phyloP scores from a whole-genome alignment of 2,329 filamentous ascomycete genomes.

The Capronia americana region DNA sequence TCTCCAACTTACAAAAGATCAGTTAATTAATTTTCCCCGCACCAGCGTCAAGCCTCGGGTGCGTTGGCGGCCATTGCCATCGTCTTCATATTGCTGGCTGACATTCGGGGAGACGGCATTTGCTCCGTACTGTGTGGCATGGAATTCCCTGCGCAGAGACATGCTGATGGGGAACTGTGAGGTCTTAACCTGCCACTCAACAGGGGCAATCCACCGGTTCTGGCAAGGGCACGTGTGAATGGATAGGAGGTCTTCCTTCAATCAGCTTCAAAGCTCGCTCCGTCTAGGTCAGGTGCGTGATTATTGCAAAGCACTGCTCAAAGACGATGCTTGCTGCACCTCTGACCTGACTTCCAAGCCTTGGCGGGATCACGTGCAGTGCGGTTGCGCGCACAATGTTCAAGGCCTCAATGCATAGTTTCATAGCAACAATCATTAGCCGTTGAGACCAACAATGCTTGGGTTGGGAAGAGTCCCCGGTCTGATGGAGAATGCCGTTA shows the following conservation, averaged over 20 bases:
- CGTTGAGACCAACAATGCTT: no score
- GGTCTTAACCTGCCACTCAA: not conserved
- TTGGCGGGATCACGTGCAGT: no score
- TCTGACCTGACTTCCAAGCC: no score
- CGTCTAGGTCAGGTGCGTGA: not conserved
- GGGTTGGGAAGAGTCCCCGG: not conserved
- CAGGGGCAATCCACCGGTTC: not conserved
- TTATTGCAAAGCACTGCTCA: not conserved
- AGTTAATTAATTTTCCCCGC: not conserved
- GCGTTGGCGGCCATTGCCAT: not conserved
- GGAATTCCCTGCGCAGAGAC: not conserved
- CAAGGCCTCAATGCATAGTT: no score
- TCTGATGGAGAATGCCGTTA: not conserved
- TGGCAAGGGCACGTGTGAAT: not conserved
- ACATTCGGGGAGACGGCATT: not conserved
- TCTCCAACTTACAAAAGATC: not conserved
- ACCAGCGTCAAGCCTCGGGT: not conserved
- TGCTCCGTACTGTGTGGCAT: not conserved
- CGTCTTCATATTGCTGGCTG: not conserved
- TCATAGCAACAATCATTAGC: no score
- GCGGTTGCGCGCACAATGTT: no score
- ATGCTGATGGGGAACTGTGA: not conserved
- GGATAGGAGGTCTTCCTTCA: not conserved
- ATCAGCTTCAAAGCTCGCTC: not conserved
- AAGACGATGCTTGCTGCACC: not conserved